Percentiles rank a stretch among this genome's conserved stretches.
Conservation (phyloP, 306 rosid species). For the Quercus wislizeni region DNA sequence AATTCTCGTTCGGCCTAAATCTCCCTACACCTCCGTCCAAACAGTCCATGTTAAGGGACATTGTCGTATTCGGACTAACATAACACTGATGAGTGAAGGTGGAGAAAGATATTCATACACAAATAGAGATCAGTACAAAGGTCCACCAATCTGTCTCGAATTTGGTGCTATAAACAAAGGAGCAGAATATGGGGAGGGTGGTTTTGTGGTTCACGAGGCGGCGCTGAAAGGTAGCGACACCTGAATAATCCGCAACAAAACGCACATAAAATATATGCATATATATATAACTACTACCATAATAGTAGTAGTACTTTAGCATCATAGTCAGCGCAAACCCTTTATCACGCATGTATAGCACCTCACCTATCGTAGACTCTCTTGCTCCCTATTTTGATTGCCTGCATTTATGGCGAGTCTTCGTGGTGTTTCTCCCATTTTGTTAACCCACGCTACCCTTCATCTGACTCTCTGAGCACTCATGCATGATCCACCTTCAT, state of each 20-base stretch:
- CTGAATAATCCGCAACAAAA: slow-evolving; percentile 11
- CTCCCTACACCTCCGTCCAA: neutral
- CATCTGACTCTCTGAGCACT: neutral
- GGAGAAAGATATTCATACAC: neutral
- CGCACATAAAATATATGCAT: neutral
- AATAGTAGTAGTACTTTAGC: neutral
- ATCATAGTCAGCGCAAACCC: slow-evolving; percentile 25
- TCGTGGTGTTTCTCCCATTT: slow-evolving; percentile 7
- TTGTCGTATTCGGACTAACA: slow-evolving; percentile 14
- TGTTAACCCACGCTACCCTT: neutral
- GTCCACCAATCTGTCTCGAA: slow-evolving; percentile 38
- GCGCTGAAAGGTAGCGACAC: slow-evolving; percentile 32
- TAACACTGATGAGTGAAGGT: neutral
- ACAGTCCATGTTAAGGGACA: neutral
- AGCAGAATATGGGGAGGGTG: slow-evolving; percentile 23
- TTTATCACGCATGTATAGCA: slow-evolving; percentile 24
- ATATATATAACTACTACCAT: neutral
- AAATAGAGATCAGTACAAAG: neutral
- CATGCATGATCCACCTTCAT: slow-evolving; percentile 12
- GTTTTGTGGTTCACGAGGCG: slow-evolving; percentile 35
- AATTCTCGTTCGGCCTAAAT: neutral
- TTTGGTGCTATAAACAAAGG: slow-evolving; percentile 7
- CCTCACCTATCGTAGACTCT: slow-evolving; percentile 17
- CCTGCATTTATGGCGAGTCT: slow-evolving; percentile 32
- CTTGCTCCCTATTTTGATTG: slow-evolving; percentile 8